Conservation (phyloP, 2,329 filamentous ascomycete genomes). For the Chaetomium olivaceum region DNA sequence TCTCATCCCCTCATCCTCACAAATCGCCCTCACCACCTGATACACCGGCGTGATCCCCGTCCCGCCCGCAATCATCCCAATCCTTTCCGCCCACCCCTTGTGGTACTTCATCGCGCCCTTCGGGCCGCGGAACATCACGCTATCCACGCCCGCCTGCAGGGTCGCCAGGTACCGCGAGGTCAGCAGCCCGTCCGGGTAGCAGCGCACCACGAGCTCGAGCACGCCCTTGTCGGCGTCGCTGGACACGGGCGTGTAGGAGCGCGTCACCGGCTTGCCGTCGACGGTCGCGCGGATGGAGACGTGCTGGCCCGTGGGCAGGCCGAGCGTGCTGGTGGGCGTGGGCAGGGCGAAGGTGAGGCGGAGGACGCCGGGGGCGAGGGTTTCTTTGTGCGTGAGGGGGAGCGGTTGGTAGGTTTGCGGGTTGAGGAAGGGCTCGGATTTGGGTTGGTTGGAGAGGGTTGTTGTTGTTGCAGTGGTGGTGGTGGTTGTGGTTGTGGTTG, state of each 20-base stretch:
- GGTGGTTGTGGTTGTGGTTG: background rate
- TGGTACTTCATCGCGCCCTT: constrained; percentile 58
- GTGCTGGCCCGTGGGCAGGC: constrained; percentile 59
- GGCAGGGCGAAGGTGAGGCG: constrained; percentile 52
- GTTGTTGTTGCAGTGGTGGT: too few relatives aligned
- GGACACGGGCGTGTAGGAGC: constrained; percentile 57
- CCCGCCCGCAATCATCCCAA: constrained; percentile 59
- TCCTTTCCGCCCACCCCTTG: constrained; percentile 43
- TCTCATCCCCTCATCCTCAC: constrained; percentile 60
- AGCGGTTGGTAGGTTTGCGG: constrained; percentile 49
- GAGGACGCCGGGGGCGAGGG: constrained; percentile 48
- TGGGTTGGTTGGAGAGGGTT: background rate
- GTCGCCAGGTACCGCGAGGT: constrained; percentile 50
- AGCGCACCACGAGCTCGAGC: constrained; percentile 44
- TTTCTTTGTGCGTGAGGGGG: constrained; percentile 44
- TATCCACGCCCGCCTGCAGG: constrained; percentile 46
- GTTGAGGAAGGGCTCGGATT: constrained; percentile 38
- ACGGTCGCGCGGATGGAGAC: constrained; percentile 53
- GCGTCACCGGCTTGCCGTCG: constrained; percentile 47
- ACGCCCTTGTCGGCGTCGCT: constrained; percentile 52
- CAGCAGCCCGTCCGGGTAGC: constrained; percentile 52
- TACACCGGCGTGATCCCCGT: constrained; percentile 58
- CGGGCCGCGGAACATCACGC: constrained; percentile 54
- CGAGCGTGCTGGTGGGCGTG: constrained; percentile 43
- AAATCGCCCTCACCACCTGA: constrained; percentile 64